Percentiles rank a stretch among this genome's conserved stretches.
phyloP scores from a whole-genome alignment of 441 rosid species.

The Lepidium campestre region DNA sequence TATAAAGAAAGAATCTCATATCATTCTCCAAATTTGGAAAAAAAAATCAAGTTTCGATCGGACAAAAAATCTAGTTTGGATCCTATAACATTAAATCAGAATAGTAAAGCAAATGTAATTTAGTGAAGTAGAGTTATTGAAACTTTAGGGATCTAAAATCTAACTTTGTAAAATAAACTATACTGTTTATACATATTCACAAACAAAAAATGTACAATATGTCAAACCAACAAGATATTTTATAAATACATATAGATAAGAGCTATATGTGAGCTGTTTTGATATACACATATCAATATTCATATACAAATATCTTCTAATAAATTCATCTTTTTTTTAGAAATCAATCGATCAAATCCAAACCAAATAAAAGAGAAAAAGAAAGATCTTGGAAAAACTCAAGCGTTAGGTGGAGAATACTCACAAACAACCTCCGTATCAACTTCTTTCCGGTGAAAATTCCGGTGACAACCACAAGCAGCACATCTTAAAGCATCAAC shows the following conservation, averaged over 20 bases:
- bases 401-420: constrained; percentile 65
- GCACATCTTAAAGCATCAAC: constrained; percentile 62
- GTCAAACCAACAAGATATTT: constrained; percentile 15
- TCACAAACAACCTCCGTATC: constrained; percentile 84
- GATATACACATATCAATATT: constrained; percentile 20
- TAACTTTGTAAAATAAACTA: not conserved
- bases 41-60: no score
- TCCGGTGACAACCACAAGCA: constrained; percentile 93
- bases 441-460: constrained; percentile 71
- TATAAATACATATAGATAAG: constrained; percentile 7
- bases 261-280: constrained; percentile 8
- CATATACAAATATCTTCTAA: constrained; percentile 23
- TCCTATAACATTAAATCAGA: not conserved
- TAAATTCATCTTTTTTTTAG: constrained; percentile 11
- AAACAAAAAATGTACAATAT: constrained; percentile 13
- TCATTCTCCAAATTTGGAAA: not conserved
- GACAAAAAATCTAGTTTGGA: not conserved
- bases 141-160: not conserved
- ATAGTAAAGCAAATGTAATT: not conserved
- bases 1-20: not conserved
- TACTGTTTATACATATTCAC: constrained; percentile 3
- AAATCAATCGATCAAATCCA: constrained; percentile 8
- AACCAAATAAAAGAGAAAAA: not conserved
- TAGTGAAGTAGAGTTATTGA: constrained; percentile 1
- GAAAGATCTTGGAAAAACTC: not conserved